Percentiles rank a stretch among this genome's conserved stretches.
Conservation (phyloP, 768 basidiomycete species). For the Tephrocybe sp. region DNA sequence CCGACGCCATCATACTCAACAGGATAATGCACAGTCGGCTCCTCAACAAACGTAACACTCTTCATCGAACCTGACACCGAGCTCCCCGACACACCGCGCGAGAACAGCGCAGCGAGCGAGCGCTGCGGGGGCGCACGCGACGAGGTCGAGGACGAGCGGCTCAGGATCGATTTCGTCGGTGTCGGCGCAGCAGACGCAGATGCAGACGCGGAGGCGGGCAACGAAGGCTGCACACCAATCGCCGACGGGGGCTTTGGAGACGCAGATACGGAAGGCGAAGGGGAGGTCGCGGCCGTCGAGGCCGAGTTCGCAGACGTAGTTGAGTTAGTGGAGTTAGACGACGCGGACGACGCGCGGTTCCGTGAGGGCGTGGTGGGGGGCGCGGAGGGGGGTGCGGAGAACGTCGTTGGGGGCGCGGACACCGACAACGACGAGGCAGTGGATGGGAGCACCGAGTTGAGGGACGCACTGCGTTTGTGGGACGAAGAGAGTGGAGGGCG, state of each 20-base stretch:
- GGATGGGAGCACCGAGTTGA: no score
- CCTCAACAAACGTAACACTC: slow-evolving; percentile 72
- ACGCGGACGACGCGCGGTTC: slow-evolving; percentile 16
- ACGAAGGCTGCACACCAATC: no score
- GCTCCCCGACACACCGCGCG: slow-evolving; percentile 1
- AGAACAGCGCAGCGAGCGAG: slow-evolving; percentile 10
- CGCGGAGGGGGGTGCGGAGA: slow-evolving; percentile 14
- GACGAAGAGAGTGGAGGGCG: slow-evolving; percentile 5
- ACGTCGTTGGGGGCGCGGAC: not conserved
- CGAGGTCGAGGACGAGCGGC: slow-evolving; percentile 51
- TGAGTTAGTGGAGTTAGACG: slow-evolving; percentile 16
- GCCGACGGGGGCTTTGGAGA: slow-evolving; percentile 20
- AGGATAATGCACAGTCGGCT: slow-evolving; percentile 58
- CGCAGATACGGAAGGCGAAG: slow-evolving; percentile 21
- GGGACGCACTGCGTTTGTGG: slow-evolving; percentile 19
- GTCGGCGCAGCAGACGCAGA: slow-evolving; percentile 28
- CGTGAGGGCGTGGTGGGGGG: slow-evolving; percentile 2
- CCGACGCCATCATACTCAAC: slow-evolving; percentile 1
- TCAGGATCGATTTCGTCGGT: slow-evolving; percentile 59
- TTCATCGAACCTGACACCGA: slow-evolving; percentile 34
- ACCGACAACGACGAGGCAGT: slow-evolving; percentile 11
- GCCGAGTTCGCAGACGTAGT: slow-evolving; percentile 9
- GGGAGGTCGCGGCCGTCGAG: slow-evolving; percentile 16
- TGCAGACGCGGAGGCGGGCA: slow-evolving; percentile 10
- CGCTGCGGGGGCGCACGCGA: slow-evolving; percentile 8